These are phyloP conservation scores for Penicillium sp. DNA, from an alignment of 2,329 filamentous ascomycete species.

Conservation along the genomic window DNA sequence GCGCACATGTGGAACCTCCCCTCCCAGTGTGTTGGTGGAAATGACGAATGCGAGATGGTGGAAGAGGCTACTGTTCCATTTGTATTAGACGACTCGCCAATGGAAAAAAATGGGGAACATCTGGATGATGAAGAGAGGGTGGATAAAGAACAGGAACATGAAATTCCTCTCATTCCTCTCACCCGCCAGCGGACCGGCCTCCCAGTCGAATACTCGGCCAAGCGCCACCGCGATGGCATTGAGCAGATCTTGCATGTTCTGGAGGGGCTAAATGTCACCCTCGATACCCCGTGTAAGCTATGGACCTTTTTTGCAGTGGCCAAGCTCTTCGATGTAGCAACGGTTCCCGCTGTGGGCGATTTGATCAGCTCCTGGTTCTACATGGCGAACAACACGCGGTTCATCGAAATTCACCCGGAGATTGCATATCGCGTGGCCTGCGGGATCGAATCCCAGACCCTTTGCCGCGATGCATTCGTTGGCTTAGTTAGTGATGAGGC, in stretches of 20 bases:
- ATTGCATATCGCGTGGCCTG: conserved; percentile 55
- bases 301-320: conserved; percentile 63
- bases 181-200: conserved; percentile 4
- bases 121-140: background rate
- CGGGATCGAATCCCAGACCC: conserved; percentile 30
- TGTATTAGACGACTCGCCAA: background rate
- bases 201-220: conserved; percentile 56
- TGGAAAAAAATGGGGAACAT: background rate
- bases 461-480: conserved; percentile 49
- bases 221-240: conserved; percentile 60
- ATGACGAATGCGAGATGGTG: conserved; percentile 40
- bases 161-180: background rate
- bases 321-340: conserved; percentile 50
- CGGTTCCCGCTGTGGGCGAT: conserved; percentile 37
- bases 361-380: conserved; percentile 57
- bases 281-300: conserved; percentile 62
- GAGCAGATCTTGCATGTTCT: conserved; percentile 57
- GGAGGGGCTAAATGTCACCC: conserved; percentile 48
- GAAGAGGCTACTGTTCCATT: background rate
- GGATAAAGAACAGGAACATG: background rate
- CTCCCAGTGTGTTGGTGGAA: conserved; percentile 42
- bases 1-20: conserved; percentile 38
- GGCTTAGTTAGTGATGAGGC: conserved; percentile 61
- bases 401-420: conserved; percentile 62
- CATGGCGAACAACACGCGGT: conserved; percentile 49